These are phyloP conservation scores for Panaeolus papilionaceus DNA, from an alignment of 768 basidiomycete genomes.

Conservation along the genomic window DNA sequence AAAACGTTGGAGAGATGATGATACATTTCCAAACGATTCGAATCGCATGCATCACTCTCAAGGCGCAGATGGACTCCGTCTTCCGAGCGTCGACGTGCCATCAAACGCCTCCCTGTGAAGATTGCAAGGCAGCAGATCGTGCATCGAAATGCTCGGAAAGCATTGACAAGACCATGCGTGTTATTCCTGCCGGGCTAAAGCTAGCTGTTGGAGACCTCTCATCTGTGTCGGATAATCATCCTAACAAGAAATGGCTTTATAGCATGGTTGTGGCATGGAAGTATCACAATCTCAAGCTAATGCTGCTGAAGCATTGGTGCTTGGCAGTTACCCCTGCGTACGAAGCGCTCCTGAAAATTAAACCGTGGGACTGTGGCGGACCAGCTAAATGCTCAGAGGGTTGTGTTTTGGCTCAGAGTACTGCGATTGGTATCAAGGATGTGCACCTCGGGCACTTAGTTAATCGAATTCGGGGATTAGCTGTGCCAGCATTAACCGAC, in stretches of 20 bases:
- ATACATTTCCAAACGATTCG: neutral
- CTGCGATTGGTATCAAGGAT: neutral
- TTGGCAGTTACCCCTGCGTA: neutral
- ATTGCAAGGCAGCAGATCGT: neutral
- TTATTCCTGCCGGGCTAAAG: neutral
- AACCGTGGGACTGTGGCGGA: neutral
- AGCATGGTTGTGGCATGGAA: neutral
- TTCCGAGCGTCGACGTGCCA: neutral
- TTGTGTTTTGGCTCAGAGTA: neutral
- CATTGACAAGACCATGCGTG: neutral
- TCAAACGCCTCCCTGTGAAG: neutral
- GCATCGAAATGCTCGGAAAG: neutral
- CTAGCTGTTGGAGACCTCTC: neutral
- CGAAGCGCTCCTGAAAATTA: neutral
- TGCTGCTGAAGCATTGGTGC: neutral
- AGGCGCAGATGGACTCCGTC: neutral
- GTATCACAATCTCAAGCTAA: neutral
- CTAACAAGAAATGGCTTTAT: neutral
- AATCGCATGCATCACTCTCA: neutral
- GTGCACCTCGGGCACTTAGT: neutral
- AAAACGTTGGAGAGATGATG: neutral
- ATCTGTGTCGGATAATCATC: neutral
- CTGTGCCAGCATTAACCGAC: no score
- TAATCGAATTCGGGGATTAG: no score
- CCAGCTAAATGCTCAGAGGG: neutral